Percentiles rank a stretch among this genome's conserved stretches.
Conservation (phyloP, 495 filamentous ascomycete genomes). For the Talaromyces ruber region DNA sequence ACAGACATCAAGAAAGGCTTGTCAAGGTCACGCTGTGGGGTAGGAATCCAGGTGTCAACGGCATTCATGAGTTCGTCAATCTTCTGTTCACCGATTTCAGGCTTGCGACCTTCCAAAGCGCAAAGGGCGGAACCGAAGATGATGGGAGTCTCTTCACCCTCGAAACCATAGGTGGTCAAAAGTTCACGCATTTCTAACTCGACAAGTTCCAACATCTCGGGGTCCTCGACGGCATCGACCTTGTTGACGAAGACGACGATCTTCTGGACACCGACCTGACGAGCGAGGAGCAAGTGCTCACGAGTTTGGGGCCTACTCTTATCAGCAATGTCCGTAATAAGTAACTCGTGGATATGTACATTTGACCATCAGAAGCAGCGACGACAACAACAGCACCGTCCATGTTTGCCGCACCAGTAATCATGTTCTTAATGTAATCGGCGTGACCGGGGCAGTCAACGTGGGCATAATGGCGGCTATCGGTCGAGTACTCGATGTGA, state of each 20-base stretch:
- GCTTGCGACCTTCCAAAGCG: slow-evolving; percentile 78
- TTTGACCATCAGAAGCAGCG: slow-evolving; percentile 96
- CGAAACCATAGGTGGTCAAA: slow-evolving; percentile 84
- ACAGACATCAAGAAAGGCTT: slow-evolving; percentile 99
- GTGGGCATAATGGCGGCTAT: slow-evolving; percentile 91
- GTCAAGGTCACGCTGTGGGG: slow-evolving; percentile 79
- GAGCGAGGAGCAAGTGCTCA: slow-evolving; percentile 94
- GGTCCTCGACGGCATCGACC: slow-evolving; percentile 91
- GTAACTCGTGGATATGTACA: slow-evolving; percentile 41
- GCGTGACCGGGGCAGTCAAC: slow-evolving; percentile 99
- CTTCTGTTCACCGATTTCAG: slow-evolving; percentile 77
- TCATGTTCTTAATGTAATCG: slow-evolving; percentile 99
- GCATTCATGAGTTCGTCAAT: slow-evolving; percentile 84
- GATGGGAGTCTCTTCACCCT: slow-evolving; percentile 95
- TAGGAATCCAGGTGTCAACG: slow-evolving; percentile 95
- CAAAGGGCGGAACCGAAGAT: slow-evolving; percentile 93
- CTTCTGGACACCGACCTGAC: slow-evolving; percentile 94
- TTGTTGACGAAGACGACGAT: slow-evolving; percentile 99
- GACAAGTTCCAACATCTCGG: slow-evolving; percentile 98
- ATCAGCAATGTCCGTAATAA: slow-evolving; percentile 13
- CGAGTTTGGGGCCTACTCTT: slow-evolving; percentile 80
- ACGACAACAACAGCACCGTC: slow-evolving; percentile 98
- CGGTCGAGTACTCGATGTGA: slow-evolving; percentile 96
- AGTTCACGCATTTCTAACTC: slow-evolving; percentile 99
- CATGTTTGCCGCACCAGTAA: slow-evolving; percentile 95